Conservation (phyloP, 2,329 filamentous ascomycete genomes). For the Pseudopithomyces maydicus region DNA sequence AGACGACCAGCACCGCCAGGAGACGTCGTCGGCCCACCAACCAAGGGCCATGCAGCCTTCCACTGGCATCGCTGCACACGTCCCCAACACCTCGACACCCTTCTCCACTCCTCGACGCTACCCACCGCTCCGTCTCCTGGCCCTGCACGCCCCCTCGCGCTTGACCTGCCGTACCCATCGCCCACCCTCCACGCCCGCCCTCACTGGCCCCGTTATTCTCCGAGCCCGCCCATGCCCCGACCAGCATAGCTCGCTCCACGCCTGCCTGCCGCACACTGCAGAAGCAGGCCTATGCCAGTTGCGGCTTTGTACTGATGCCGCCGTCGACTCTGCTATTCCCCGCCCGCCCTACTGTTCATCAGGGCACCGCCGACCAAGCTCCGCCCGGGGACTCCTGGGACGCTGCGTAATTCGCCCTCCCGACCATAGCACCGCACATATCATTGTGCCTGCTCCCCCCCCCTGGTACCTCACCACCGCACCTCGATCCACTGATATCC, state of each 20-base stretch:
- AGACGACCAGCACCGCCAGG: too few relatives aligned
- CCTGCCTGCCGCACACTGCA: constrained; percentile 24
- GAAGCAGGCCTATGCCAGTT: constrained; percentile 33
- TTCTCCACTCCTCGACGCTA: constrained; percentile 16
- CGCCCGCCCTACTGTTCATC: constrained; percentile 31
- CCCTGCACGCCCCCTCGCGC: constrained; percentile 6
- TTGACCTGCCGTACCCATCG: constrained; percentile 8
- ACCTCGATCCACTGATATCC: constrained; percentile 9
- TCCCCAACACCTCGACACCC: constrained; percentile 18
- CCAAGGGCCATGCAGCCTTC: too few relatives aligned
- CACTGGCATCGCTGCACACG: constrained; percentile 21
- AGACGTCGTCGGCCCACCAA: not conserved
- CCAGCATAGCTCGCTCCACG: constrained; percentile 21
- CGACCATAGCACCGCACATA: constrained; percentile 24
- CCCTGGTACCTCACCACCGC: constrained; percentile 13
- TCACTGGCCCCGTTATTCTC: constrained; percentile 26
- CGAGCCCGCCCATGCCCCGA: constrained; percentile 20
- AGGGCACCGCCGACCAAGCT: constrained; percentile 21
- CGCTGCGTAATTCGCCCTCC: constrained; percentile 32
- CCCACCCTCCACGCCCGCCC: not conserved
- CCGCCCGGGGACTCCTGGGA: constrained; percentile 25
- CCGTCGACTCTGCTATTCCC: constrained; percentile 25
- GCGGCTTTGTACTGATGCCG: constrained; percentile 28
- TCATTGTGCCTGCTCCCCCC: constrained; percentile 22
- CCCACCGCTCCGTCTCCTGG: constrained; percentile 16